Evolutionary conservation across 495 filamentous ascomycete genomes (phyloP).

Genomic region (Podospora didyma): DNA sequence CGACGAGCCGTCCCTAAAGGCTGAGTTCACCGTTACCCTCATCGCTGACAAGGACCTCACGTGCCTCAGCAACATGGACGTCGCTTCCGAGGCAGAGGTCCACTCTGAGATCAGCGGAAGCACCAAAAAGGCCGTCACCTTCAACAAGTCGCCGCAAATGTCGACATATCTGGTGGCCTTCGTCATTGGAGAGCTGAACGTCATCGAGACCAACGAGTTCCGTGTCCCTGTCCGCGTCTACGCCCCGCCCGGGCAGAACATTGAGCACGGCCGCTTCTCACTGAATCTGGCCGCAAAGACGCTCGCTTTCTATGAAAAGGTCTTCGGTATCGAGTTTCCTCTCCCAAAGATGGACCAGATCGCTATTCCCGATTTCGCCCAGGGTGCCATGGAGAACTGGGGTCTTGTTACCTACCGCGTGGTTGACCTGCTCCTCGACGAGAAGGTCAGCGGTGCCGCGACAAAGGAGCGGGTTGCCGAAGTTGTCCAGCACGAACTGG

Average conservation of each 20-base stretch:
- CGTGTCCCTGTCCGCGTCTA: constrained; percentile 70
- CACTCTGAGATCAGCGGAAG: constrained; percentile 48
- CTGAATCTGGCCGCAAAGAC: constrained; percentile 65
- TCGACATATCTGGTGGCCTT: constrained; percentile 76
- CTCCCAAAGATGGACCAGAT: constrained; percentile 95
- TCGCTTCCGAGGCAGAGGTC: constrained; percentile 59
- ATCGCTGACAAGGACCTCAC: constrained; percentile 70
- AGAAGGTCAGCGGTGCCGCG: constrained; percentile 87
- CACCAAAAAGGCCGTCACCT: constrained; percentile 66
- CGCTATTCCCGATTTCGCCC: constrained; percentile 88
- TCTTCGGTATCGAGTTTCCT: constrained; percentile 68
- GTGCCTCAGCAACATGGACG: constrained; percentile 79
- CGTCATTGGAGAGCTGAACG: constrained; percentile 71
- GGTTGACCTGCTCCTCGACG: constrained; percentile 87
- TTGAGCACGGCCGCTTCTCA: constrained; percentile 65
- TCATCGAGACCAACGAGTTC: constrained; percentile 70
- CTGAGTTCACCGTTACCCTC: constrained; percentile 68
- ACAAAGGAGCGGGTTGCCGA: constrained; percentile 91
- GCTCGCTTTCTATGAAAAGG: constrained; percentile 69
- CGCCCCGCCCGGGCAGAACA: constrained; percentile 58
- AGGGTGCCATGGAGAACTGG: constrained; percentile 99
- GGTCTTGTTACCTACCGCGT: constrained; percentile 92
- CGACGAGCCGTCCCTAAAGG: constrained; percentile 73
- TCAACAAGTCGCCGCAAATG: constrained; percentile 72
- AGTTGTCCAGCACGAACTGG: constrained; percentile 93